These are phyloP conservation scores for Umbellularia californica DNA, from an alignment of 164 flowering plant species.

Conservation along the genomic window DNA sequence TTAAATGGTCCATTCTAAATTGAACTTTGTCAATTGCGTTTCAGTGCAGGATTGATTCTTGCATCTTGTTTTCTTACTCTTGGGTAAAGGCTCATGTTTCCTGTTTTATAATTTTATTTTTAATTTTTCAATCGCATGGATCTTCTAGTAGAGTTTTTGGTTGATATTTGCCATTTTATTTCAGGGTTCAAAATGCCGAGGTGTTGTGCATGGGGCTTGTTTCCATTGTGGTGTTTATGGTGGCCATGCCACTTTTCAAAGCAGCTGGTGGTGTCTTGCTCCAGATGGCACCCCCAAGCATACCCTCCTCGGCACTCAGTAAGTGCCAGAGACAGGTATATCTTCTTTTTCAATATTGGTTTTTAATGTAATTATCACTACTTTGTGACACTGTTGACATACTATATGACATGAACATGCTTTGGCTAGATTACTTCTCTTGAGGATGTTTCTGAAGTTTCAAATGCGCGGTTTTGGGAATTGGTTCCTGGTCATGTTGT, in stretches of 20 bases:
- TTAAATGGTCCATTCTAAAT: slow-evolving; percentile 15
- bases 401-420: background rate
- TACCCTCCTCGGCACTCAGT: slow-evolving; percentile 74
- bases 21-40: slow-evolving; percentile 18
- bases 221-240: slow-evolving; percentile 76
- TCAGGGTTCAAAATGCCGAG: slow-evolving; percentile 91
- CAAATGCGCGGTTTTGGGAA: slow-evolving; percentile 93
- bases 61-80: slow-evolving; percentile 90
- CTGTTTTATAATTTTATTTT: background rate
- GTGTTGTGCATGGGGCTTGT: slow-evolving; percentile 93
- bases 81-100: slow-evolving; percentile 47
- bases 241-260: slow-evolving; percentile 83
- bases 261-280: slow-evolving; percentile 75
- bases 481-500: slow-evolving; percentile 85
- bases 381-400: background rate
- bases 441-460: slow-evolving; percentile 71
- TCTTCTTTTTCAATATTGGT: background rate
- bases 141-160: background rate
- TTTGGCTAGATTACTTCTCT: slow-evolving; percentile 52
- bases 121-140: background rate
- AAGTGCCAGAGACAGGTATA: slow-evolving; percentile 86
- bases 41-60: slow-evolving; percentile 97
- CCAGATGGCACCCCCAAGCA: slow-evolving; percentile 81
- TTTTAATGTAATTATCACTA: background rate
- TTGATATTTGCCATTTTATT: slow-evolving; percentile 1